Conservation (phyloP, 345 rosid genomes). For the Salix exigua region DNA sequence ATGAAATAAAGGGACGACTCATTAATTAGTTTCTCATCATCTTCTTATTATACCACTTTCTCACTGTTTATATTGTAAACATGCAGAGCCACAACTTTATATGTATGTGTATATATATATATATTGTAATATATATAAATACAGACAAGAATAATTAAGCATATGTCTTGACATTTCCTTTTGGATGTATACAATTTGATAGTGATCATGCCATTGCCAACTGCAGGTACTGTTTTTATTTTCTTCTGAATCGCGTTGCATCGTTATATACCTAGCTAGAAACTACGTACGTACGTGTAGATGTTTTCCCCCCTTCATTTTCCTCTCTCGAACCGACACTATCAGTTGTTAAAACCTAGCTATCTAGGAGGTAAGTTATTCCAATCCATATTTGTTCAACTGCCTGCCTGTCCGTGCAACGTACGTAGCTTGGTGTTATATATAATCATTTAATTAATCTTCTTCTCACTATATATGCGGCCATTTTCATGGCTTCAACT, state of each 20-base stretch:
- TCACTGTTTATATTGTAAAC: background rate
- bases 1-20: no score
- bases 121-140: no score
- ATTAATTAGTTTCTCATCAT: background rate
- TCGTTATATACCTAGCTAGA: background rate
- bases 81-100: background rate
- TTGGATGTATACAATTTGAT: background rate
- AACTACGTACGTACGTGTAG: background rate
- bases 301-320: background rate
- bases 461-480: background rate
- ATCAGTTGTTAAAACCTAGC: background rate
- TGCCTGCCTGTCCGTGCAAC: conserved; percentile 3
- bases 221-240: no score
- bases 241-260: background rate
- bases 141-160: no score
- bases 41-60: background rate
- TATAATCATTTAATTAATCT: background rate
- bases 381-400: conserved; percentile 30
- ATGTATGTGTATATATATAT: no score
- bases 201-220: background rate
- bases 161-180: background rate
- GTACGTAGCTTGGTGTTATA: conserved; percentile 9
- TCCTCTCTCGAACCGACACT: background rate
- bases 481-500: background rate
- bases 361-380: background rate